A percentile compares a stretch with the other conserved stretches of the same genome.
phyloP scores from a whole-genome alignment of 2,329 filamentous ascomycete genomes.

The Chaetomium sp. region DNA sequence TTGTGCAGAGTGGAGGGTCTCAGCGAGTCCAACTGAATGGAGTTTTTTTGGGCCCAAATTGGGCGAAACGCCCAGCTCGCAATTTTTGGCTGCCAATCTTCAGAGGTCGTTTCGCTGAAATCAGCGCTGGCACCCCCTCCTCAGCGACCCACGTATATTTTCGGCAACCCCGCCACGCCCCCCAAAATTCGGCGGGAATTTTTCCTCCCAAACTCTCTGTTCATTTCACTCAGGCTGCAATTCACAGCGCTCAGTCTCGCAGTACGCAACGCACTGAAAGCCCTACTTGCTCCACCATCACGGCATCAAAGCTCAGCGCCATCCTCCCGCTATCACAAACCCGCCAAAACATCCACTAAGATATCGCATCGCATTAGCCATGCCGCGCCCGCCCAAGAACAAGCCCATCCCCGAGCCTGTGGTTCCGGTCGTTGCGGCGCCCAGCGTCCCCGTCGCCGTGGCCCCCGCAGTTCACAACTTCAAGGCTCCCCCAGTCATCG shows the following conservation, averaged over 20 bases:
- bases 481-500: constrained; percentile 52
- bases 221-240: constrained; percentile 32
- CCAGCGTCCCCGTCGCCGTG: constrained; percentile 26
- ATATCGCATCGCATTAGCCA: constrained; percentile 35
- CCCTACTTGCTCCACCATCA: constrained; percentile 35
- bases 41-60: constrained; percentile 14
- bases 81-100: constrained; percentile 34
- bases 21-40: constrained; percentile 1
- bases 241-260: constrained; percentile 21
- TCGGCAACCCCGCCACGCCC: constrained; percentile 35
- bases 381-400: constrained; percentile 53
- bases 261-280: constrained; percentile 21
- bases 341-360: constrained; percentile 26
- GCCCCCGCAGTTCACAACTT: constrained; percentile 15
- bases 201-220: constrained; percentile 36
- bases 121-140: constrained; percentile 34
- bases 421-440: constrained; percentile 30
- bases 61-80: constrained; percentile 14
- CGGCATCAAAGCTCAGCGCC: constrained; percentile 35
- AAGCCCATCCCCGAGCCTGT: constrained; percentile 33
- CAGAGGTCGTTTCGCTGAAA: constrained; percentile 29
- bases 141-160: constrained; percentile 36
- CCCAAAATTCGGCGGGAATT: constrained; percentile 34
- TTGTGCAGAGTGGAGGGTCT: not conserved
- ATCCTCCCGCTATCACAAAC: constrained; percentile 28